Evolutionary conservation across 2,329 filamentous ascomycete genomes (phyloP).

Genomic region (Penicillium vulpinum): DNA sequence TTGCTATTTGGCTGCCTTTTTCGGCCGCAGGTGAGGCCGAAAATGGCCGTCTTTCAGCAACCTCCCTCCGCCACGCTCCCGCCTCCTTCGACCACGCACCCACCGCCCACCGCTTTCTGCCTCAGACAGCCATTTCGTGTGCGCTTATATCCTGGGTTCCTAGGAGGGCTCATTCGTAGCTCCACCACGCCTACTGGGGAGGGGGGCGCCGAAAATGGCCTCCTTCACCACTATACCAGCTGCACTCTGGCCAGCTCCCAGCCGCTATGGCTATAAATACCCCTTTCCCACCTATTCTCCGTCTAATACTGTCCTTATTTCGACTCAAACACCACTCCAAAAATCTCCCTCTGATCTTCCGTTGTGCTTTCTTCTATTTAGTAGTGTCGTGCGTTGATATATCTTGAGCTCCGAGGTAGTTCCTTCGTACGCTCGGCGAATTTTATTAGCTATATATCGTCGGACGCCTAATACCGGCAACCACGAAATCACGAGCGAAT

Average conservation of each 20-base stretch:
- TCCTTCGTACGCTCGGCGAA: not conserved
- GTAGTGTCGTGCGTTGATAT: not conserved
- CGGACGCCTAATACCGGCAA: too few relatives aligned
- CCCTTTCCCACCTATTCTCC: not conserved
- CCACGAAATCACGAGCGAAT: too few relatives aligned
- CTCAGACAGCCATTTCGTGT: conserved; percentile 1
- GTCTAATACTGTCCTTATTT: not conserved
- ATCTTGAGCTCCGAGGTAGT: not conserved
- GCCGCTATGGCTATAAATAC: conserved; percentile 1
- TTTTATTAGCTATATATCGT: not conserved
- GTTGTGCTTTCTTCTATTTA: not conserved
- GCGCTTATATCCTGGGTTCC: not conserved
- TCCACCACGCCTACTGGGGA: not conserved
- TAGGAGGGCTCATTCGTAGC: not conserved
- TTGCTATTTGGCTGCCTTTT: conserved; percentile 17
- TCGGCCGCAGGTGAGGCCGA: conserved; percentile 10
- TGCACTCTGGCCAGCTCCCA: not conserved
- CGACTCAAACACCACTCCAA: not conserved
- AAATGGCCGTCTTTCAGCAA: conserved; percentile 17
- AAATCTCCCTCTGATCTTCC: not conserved
- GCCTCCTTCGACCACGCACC: conserved; percentile 13
- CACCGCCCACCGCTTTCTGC: conserved; percentile 2
- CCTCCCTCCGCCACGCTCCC: conserved; percentile 16
- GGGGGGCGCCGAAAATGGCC: not conserved
- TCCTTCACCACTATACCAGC: not conserved